Conservation (phyloP, 768 basidiomycete species). For the Daedaleopsis nitida region DNA sequence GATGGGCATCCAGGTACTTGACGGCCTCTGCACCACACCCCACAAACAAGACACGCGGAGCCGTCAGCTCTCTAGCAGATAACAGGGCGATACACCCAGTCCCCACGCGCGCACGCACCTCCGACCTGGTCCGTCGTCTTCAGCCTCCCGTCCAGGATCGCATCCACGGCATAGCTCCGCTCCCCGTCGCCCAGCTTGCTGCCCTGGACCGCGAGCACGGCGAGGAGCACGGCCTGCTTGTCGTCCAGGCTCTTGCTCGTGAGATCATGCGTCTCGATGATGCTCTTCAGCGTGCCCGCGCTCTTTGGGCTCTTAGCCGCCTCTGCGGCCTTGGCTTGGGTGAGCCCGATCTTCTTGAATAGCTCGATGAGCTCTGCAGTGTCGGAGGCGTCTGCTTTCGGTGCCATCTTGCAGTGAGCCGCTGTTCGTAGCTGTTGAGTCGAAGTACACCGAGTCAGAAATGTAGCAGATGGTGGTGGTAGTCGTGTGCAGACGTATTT, state of each 20-base stretch:
- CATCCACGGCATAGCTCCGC: conserved; percentile 62
- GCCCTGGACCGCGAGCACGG: conserved; percentile 63
- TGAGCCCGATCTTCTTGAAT: conserved; percentile 79
- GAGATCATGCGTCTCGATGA: conserved; percentile 61
- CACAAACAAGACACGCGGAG: neutral
- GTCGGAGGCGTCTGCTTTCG: conserved; percentile 33
- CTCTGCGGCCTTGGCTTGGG: conserved; percentile 77
- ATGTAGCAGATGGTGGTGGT: neutral
- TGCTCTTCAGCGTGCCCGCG: conserved; percentile 64
- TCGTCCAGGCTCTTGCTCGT: conserved; percentile 61
- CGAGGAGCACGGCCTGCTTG: conserved; percentile 72
- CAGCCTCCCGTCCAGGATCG: conserved; percentile 71
- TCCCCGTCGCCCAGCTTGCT: conserved; percentile 63
- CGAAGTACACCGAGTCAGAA: neutral
- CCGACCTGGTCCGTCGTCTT: conserved; percentile 85
- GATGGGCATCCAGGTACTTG: conserved; percentile 69
- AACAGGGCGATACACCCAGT: neutral
- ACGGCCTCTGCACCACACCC: conserved; percentile 56
- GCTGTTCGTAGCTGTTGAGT: neutral
- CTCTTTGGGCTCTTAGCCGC: conserved; percentile 81
- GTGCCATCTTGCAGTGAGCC: conserved; percentile 16
- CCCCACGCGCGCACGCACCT: conserved; percentile 51
- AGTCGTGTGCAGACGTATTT: neutral
- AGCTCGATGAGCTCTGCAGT: conserved; percentile 46
- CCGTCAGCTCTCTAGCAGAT: neutral